Evolutionary conservation across 2,329 filamentous ascomycete genomes (phyloP), one percentile per base, ranked within the genome.

Genomic region (Penicillium sp.): DNA sequence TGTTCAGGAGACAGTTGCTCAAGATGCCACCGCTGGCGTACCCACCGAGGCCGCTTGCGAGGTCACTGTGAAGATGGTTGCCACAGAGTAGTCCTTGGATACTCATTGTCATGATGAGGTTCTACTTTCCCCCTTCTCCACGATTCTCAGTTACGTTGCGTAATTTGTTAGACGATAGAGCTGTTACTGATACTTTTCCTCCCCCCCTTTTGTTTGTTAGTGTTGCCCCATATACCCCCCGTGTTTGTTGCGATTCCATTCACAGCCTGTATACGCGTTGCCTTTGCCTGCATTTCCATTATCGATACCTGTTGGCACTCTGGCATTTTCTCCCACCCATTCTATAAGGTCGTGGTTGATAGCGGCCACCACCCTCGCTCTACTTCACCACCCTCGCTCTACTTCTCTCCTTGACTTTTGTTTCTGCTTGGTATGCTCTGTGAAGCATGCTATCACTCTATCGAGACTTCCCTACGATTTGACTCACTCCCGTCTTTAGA

Each of bases 141-240:
- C 58, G 58, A 59, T 66, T 54, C 55, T 54, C 50, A 50, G 58
- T 51, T 40, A 39, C 54, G 40, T 51, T 43, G 39, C 52, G 36
- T 55, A 27, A 50, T 56, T 51, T 24, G 50, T 62, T 68, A 67
- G 65, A 67, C 50, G 62, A 66, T 68, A 68, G 66, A 68, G 13
- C 47, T 61, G 57, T 60, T 66, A 58, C 51, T 62, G 37, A 33
- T 58, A 40, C 53, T 65, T 22, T 35, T 52, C 22, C 35, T 27
- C 43, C 31, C 43, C 11, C 36, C 37, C n/a, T 41, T 52, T 3
- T 40, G 39, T 33, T 19, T 33, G 40, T 31, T 36, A 46, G 40
- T 44, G 39, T 37, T 54, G 46, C n/a, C 16, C 18, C 27, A 44
- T 67, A 67, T 67, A 67, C 65, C 65, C 63, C 63, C 56, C 39